Evolutionary conservation across 2,329 filamentous ascomycete genomes (phyloP), one percentile per base, ranked within the genome.

Genomic region (Sporothrix luriei): DNA sequence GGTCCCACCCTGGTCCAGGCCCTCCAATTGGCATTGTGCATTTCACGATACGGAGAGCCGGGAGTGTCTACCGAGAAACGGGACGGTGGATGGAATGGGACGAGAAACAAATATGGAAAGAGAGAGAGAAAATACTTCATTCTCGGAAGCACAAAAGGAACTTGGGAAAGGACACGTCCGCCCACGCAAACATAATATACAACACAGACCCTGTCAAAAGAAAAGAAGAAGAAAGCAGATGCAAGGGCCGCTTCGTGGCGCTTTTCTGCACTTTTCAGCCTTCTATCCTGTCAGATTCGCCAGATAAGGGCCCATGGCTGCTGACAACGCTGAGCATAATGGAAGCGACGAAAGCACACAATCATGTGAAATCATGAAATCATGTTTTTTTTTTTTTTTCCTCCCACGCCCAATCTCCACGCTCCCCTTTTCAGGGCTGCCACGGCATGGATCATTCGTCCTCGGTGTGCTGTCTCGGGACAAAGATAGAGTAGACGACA

Each of bases 341-440:
- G 9, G 48, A 48, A 26, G 46, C 48, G 24, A 51, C 54, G 43
- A 46, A 48, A 26, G 21, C 40, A 26, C 62, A 52, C 26, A 51
- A 66, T 54, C 64, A 66, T 66, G 64, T 66, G 64, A 52, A 52
- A 66, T 62, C 59, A 62, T 62, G 59, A 61, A 61, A 61, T 61
- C 55, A 61, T 61, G 33, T 61, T 43, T n/a, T 19, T 33, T 33
- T 33, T 4, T 33, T 1, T 33, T 33, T 33, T 33, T 6, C 33
- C 55, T 59, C 33, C 33, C 55, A 61, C 55, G 29, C 52, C 33
- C 14, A 55, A 33, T 21, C 9, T 33, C 33, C 33, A 33, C 33
- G 33, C 38, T 21, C 52, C 26, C 24, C 4, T 33, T 19, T 46
- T 19, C 38, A 46, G 48, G 38, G 55, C 33, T 33, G 33, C 21